phyloP scores from a whole-genome alignment of 805 yeast genomes.

The Zygotorulaspora florentina region DNA sequence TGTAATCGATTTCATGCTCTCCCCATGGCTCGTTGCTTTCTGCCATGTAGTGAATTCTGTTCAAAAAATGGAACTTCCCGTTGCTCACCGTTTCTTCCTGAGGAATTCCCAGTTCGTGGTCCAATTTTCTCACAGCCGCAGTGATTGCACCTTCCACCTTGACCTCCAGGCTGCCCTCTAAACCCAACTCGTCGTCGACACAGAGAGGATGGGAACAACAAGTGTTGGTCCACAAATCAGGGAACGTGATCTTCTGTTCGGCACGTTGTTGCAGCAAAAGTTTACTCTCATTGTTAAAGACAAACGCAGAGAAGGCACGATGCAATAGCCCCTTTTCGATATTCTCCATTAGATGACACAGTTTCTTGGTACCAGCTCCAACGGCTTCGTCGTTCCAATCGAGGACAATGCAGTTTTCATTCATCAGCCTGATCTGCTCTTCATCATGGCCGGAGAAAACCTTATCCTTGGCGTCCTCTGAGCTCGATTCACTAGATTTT shows the following conservation, averaged over 20 bases:
- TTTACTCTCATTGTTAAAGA: constrained; percentile 73
- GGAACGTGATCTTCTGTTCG: constrained; percentile 92
- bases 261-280: constrained; percentile 93
- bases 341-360: constrained; percentile 83
- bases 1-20: constrained; percentile 96
- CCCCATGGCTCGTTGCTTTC: constrained; percentile 87
- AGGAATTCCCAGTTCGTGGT: constrained; percentile 86
- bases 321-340: constrained; percentile 84
- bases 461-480: constrained; percentile 34
- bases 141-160: constrained; percentile 74
- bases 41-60: constrained; percentile 93
- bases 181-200: constrained; percentile 74
- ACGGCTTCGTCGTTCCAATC: constrained; percentile 83
- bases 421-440: constrained; percentile 93
- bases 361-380: constrained; percentile 91
- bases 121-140: constrained; percentile 90
- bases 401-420: constrained; percentile 89
- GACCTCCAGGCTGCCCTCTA: constrained; percentile 41
- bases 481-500: constrained; percentile 36
- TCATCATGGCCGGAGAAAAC: constrained; percentile 85
- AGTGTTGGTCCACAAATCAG: constrained; percentile 97
- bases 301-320: constrained; percentile 93
- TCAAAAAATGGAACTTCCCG: constrained; percentile 72
- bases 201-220: constrained; percentile 98
- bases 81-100: constrained; percentile 52